These are phyloP conservation scores for Tolypocladium album DNA, from an alignment of 2,329 filamentous ascomycete genomes.

Conservation along the genomic window DNA sequence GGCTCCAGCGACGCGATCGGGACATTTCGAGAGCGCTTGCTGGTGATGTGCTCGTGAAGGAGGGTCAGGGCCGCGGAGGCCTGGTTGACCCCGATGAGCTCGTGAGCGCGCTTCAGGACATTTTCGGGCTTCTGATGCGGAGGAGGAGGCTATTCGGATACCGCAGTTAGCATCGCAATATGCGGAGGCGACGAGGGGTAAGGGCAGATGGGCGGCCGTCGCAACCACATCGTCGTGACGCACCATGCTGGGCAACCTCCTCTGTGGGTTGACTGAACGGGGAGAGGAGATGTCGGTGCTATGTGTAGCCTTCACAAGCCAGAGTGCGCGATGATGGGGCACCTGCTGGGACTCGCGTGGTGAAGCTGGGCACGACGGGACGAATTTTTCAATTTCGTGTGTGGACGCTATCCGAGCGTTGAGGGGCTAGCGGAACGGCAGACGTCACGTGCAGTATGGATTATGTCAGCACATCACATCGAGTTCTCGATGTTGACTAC, in stretches of 20 bases:
- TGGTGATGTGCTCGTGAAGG: conserved; percentile 98
- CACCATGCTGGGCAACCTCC: conserved; percentile 43
- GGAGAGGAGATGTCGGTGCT: conserved; percentile 24
- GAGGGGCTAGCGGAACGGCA: conserved; percentile 24
- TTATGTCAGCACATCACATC: conserved; percentile 16
- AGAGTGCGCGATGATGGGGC: conserved; percentile 20
- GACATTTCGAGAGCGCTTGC: conserved; percentile 93
- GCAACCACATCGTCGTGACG: conserved; percentile 11
- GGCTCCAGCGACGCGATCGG: conserved; percentile 94
- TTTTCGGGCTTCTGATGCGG: conserved; percentile 98
- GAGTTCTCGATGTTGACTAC: background rate
- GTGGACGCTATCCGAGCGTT: conserved; percentile 31
- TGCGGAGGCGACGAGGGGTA: conserved; percentile 13
- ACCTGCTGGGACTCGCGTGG: conserved; percentile 27
- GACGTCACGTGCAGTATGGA: conserved; percentile 19
- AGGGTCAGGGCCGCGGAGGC: conserved; percentile 82
- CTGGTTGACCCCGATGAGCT: conserved; percentile 97
- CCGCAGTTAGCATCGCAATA: conserved; percentile 16
- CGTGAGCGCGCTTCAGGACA: conserved; percentile 95
- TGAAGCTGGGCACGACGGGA: conserved; percentile 22
- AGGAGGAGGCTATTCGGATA: conserved; percentile 65
- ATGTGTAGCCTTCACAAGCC: conserved; percentile 28
- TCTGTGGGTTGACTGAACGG: conserved; percentile 27
- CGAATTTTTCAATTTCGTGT: conserved; percentile 36
- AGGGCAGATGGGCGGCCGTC: conserved; percentile 8